Evolutionary conservation across 352 stramenopile species (phyloP).

Genomic region (Globisporangium cederbergense): DNA sequence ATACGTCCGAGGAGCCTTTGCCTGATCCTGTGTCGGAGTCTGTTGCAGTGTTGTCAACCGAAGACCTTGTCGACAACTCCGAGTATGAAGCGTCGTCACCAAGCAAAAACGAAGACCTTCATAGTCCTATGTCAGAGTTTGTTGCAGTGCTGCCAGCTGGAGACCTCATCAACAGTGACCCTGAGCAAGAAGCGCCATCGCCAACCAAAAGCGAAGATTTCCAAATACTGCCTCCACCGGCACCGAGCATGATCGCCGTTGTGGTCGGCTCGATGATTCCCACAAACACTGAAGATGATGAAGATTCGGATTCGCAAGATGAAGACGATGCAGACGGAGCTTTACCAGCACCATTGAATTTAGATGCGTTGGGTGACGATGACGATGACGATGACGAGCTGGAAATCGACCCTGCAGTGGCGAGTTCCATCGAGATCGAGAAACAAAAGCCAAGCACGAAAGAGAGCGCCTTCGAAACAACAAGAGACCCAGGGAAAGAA

Average conservation of each 20-base stretch:
- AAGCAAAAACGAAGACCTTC: not conserved
- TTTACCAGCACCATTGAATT: conserved; percentile 14
- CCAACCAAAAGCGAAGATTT: not conserved
- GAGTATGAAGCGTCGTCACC: too few species aligned
- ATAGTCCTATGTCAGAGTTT: not conserved
- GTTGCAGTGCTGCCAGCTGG: too few species aligned
- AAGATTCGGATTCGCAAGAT: conserved; percentile 19
- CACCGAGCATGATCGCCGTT: conserved; percentile 2
- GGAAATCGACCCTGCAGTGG: conserved; percentile 35
- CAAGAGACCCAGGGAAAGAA: not conserved
- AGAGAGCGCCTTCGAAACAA: not conserved
- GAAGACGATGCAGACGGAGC: conserved; percentile 28
- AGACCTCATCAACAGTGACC: too few species aligned
- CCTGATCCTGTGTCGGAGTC: not conserved
- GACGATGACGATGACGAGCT: conserved; percentile 47
- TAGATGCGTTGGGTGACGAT: conserved; percentile 15
- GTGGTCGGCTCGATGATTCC: conserved; percentile 18
- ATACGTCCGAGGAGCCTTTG: not conserved
- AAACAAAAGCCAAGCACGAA: not conserved
- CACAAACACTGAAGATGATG: conserved; percentile 7
- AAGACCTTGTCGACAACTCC: too few species aligned
- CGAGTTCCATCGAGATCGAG: conserved; percentile 20
- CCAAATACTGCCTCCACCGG: conserved; percentile 12
- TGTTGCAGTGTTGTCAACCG: too few species aligned
- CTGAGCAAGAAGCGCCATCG: not conserved